Evolutionary conservation across 495 filamentous ascomycete species (phyloP).

Genomic region (Penicillium pulvis): DNA sequence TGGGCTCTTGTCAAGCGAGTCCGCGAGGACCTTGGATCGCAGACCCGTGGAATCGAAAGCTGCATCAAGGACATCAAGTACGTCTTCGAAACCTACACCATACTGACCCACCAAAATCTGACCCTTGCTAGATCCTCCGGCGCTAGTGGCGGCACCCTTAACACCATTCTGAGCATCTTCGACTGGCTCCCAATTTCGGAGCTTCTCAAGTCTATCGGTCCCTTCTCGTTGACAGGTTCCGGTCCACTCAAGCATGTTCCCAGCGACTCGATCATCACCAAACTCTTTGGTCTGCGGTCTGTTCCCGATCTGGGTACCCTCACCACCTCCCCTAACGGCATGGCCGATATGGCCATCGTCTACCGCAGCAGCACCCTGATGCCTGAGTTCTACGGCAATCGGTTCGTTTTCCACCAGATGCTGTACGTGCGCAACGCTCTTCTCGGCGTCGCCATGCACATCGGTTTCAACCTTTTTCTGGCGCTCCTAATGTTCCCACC

Average conservation of each 20-base stretch:
- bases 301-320: constrained; percentile 69
- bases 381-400: constrained; percentile 66
- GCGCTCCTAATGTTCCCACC: constrained; percentile 57
- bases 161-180: constrained; percentile 63
- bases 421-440: constrained; percentile 62
- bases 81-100: constrained; percentile 4
- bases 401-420: constrained; percentile 73
- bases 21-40: constrained; percentile 56
- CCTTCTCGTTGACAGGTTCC: constrained; percentile 69
- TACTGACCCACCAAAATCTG: background rate
- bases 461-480: constrained; percentile 51
- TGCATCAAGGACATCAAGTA: constrained; percentile 65
- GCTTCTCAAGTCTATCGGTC: constrained; percentile 54
- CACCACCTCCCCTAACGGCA: constrained; percentile 58
- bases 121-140: constrained; percentile 38
- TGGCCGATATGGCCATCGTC: constrained; percentile 67
- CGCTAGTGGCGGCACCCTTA: constrained; percentile 74
- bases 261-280: constrained; percentile 35
- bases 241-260: constrained; percentile 43
- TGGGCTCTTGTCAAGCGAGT: constrained; percentile 68
- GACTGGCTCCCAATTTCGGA: constrained; percentile 62
- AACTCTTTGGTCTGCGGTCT: constrained; percentile 60
- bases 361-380: constrained; percentile 78
- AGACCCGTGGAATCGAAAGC: constrained; percentile 60
- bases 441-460: constrained; percentile 58